A percentile compares a stretch with the other conserved stretches of the same genome.
phyloP scores from a whole-genome alignment of 2,329 filamentous ascomycete genomes.

The Neofusicoccum kwambonambiense region DNA sequence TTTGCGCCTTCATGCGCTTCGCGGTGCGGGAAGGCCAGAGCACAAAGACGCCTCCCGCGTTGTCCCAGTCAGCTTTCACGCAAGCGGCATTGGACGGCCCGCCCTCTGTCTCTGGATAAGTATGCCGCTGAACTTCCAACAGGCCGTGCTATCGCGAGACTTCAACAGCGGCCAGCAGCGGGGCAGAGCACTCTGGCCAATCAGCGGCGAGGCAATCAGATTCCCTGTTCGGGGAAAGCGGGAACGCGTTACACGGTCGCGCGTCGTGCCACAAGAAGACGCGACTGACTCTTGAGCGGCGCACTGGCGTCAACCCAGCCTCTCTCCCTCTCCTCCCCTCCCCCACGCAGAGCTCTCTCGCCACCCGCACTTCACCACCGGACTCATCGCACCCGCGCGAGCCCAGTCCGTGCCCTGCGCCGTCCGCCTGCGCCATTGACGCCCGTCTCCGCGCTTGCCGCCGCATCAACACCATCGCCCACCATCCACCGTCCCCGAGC shows the following conservation, averaged over 20 bases:
- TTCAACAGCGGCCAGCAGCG: background rate
- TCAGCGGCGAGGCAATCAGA: background rate
- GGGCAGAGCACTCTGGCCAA: background rate
- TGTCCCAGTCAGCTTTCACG: background rate
- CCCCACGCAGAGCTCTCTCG: background rate
- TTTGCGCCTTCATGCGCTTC: background rate
- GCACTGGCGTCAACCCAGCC: background rate
- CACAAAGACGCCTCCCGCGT: background rate
- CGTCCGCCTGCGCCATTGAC: background rate
- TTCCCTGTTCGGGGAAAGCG: background rate
- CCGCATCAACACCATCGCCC: background rate
- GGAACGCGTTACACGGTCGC: background rate
- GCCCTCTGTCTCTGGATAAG: too few species aligned
- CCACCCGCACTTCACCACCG: background rate
- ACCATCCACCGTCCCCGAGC: background rate
- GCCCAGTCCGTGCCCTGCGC: too few species aligned
- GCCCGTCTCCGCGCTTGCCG: background rate
- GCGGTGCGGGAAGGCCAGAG: background rate
- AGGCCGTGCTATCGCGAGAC: background rate
- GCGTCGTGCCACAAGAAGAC: background rate
- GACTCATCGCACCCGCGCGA: background rate
- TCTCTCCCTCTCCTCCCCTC: background rate
- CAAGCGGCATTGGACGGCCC: background rate
- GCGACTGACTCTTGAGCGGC: conserved; percentile 1
- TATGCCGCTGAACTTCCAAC: too few species aligned